phyloP scores from a whole-genome alignment of 345 rosid species.

The Angophora floribunda region DNA sequence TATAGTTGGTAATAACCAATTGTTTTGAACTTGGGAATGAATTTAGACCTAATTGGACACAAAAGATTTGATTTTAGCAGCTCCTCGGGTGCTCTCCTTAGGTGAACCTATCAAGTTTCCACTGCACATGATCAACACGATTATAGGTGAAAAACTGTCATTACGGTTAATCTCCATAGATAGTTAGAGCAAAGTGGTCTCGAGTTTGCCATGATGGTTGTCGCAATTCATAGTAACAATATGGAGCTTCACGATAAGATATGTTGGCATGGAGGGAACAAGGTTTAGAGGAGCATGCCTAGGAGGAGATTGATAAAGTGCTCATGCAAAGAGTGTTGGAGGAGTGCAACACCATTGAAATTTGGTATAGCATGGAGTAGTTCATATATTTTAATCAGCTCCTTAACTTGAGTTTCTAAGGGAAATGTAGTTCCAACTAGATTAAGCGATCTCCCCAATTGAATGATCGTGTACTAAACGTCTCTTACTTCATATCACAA shows the following conservation, averaged over 20 bases:
- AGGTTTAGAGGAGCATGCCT: background rate
- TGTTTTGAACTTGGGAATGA: rapidly evolving
- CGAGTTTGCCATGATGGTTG: background rate
- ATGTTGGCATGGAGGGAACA: background rate
- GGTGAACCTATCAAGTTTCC: background rate
- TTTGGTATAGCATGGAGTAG: rapidly evolving
- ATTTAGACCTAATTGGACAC: background rate
- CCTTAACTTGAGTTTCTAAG: rapidly evolving
- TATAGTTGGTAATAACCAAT: rapidly evolving
- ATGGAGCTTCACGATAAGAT: background rate
- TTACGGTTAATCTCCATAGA: rapidly evolving
- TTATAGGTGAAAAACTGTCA: rapidly evolving
- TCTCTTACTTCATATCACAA: background rate
- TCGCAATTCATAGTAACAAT: background rate
- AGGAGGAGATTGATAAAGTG: background rate
- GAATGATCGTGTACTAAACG: rapidly evolving
- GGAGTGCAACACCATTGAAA: background rate
- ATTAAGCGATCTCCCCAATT: background rate
- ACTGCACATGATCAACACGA: rapidly evolving
- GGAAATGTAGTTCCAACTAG: rapidly evolving
- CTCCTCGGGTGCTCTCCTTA: rapidly evolving
- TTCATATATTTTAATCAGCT: rapidly evolving
- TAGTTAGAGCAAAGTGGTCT: background rate
- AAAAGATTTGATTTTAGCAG: rapidly evolving
- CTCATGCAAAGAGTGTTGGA: rapidly evolving